Evolutionary conservation across 1,284 basidiomycete genomes (phyloP).

Genomic region (Sanghuangporus sanghuang): DNA sequence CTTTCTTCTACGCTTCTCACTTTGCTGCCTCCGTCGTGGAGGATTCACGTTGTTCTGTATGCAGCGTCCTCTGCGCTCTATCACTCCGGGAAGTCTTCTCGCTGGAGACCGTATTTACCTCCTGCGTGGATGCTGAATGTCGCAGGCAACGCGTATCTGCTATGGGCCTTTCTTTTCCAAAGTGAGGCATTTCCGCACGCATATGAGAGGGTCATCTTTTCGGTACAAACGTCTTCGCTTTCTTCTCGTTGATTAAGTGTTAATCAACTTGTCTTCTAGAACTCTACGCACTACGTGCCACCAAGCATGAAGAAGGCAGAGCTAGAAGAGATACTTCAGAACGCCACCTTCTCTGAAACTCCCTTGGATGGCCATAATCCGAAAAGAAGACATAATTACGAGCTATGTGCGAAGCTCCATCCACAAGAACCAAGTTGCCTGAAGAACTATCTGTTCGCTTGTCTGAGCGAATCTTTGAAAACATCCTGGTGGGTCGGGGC

Average conservation of each 20-base stretch:
- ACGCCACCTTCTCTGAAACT: background rate
- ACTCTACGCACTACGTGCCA: slow-evolving; percentile 14
- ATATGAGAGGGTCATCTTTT: slow-evolving; percentile 17
- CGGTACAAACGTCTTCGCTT: slow-evolving; percentile 5
- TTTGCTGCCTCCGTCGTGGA: slow-evolving; percentile 12
- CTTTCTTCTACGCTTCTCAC: slow-evolving; percentile 11
- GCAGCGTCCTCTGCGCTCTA: slow-evolving; percentile 13
- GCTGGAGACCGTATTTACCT: slow-evolving; percentile 8
- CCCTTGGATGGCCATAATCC: background rate
- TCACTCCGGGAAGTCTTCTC: slow-evolving; percentile 3
- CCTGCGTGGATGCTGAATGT: slow-evolving; percentile 18
- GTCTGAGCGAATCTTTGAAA: slow-evolving; percentile 5
- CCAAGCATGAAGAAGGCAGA: background rate
- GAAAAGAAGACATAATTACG: background rate
- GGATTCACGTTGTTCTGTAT: slow-evolving; percentile 15
- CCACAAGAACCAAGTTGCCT: slow-evolving; percentile 17
- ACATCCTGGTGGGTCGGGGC: slow-evolving; percentile 15
- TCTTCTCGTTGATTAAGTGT: background rate
- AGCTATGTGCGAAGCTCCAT: slow-evolving; percentile 15
- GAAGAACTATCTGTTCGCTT: slow-evolving; percentile 15
- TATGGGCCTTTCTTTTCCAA: slow-evolving; percentile 20
- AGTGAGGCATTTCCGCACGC: slow-evolving; percentile 14
- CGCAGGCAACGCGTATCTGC: slow-evolving; percentile 15
- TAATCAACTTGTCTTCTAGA: background rate
- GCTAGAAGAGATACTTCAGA: slow-evolving; percentile 8